These are phyloP conservation scores for Blastosporella zonata DNA, from an alignment of 1,284 basidiomycete genomes.

Conservation along the genomic window DNA sequence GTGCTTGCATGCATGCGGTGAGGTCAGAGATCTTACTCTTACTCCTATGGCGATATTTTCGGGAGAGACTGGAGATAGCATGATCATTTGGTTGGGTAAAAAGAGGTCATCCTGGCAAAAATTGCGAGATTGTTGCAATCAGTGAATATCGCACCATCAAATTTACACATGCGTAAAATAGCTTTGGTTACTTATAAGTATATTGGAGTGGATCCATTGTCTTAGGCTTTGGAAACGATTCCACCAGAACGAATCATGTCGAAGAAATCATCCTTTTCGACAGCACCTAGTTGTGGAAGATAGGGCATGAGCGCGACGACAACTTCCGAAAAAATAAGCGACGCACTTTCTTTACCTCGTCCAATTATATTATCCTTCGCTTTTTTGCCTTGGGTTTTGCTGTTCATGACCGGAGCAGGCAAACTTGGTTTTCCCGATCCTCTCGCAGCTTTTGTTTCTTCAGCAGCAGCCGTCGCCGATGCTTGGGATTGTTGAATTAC, in stretches of 20 bases:
- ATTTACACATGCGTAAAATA: not conserved
- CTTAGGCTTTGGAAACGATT: constrained; percentile 55
- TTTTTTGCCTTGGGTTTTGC: constrained; percentile 45
- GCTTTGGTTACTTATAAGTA: not conserved
- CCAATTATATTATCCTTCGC: constrained; percentile 50
- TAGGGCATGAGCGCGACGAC: constrained; percentile 4
- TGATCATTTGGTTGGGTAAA: not conserved
- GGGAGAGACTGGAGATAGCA: not conserved
- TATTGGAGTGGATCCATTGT: not conserved
- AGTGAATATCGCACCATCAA: constrained; percentile 10
- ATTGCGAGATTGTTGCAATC: not conserved
- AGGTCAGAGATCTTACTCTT: not conserved
- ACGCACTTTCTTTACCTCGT: constrained; percentile 55
- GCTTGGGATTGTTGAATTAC: constrained; percentile 76
- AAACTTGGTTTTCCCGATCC: constrained; percentile 73
- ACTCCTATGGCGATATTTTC: not conserved
- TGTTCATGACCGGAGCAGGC: constrained; percentile 55
- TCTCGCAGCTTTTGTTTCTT: constrained; percentile 55
- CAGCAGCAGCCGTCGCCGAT: constrained; percentile 45
- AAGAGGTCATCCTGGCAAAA: not conserved
- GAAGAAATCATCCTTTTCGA: constrained; percentile 72
- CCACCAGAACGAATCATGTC: constrained; percentile 77
- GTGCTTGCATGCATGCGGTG: not conserved
- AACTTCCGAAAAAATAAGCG: not conserved
- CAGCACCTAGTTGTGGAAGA: constrained; percentile 34